phyloP scores from a whole-genome alignment of 2,329 filamentous ascomycete species.

The Mycogone perniciosa region DNA sequence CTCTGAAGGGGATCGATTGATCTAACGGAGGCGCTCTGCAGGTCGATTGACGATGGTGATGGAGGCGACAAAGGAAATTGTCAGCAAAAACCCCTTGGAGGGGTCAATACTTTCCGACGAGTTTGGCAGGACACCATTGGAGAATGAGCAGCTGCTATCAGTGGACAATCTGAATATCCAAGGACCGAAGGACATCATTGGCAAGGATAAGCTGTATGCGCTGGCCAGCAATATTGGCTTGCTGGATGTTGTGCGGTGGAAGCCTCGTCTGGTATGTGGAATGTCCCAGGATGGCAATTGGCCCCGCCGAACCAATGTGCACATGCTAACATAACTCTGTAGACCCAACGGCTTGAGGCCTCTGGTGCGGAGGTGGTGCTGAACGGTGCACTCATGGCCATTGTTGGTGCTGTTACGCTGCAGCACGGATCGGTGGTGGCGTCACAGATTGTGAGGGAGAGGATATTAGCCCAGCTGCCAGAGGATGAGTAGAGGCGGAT shows the following conservation, averaged over 20 bases:
- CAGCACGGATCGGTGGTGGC: constrained; percentile 78
- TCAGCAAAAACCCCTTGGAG: constrained; percentile 26
- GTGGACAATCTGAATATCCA: constrained; percentile 62
- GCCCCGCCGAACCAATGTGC: not conserved
- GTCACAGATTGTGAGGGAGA: constrained; percentile 66
- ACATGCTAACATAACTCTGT: constrained; percentile 9
- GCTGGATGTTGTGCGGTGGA: constrained; percentile 76
- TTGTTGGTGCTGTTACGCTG: constrained; percentile 83
- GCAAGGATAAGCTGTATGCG: constrained; percentile 57
- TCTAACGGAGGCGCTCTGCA: constrained; percentile 15
- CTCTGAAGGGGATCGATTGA: not conserved
- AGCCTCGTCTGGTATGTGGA: constrained; percentile 68
- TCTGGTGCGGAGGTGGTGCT: constrained; percentile 74
- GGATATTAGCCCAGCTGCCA: constrained; percentile 50
- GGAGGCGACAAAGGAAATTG: constrained; percentile 34
- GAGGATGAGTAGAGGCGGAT: constrained; percentile 12
- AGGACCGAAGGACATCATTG: constrained; percentile 56
- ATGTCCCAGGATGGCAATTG: not conserved
- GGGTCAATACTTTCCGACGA: constrained; percentile 33
- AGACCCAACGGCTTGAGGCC: constrained; percentile 59
- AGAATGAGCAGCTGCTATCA: constrained; percentile 64
- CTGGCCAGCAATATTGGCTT: constrained; percentile 68
- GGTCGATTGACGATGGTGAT: constrained; percentile 33
- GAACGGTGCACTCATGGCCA: constrained; percentile 71
- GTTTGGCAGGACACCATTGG: constrained; percentile 57